Base-by-base conservation (phyloP, 2,329 filamentous ascomycete species). In the Exophiala calicioides region DNA sequence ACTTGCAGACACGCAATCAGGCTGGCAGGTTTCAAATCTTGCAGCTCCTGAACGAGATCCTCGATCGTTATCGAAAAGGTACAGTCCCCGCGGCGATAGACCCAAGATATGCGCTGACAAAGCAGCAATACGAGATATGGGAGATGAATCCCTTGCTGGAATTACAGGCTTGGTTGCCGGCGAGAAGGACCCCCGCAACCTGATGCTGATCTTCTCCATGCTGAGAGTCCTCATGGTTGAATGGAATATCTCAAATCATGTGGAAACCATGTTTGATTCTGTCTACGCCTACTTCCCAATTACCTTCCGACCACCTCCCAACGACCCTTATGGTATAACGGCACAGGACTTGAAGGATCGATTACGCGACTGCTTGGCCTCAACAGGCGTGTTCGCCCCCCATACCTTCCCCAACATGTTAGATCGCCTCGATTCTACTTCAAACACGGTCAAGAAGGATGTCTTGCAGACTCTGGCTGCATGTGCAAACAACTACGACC, bases 251-350 rank as follows among this genome's bases (percentile, higher is more conserved):
- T 72, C 74, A 3, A 72, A 73, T 29, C 74, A 83, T 62, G 77
- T 76, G 15, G 79, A 84, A 72, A 60, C 66, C 21, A 70, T 85
- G 33, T 86, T 86, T 60, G 83, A 86, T 55, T 75, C 81, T 3
- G 81, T 84, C 13, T 86, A 85, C 65, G 85, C 84, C 58, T 86
- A 86, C 63, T 86, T 86, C 60, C 82, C 82, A 0, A 85, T 86
- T 56, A 85, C 82, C 0, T 86, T 86, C 65, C 76, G 80, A 58
- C 82, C 82, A 8, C 83, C 82, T 1, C 82, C 81, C 8, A 81
- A 85, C 54, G 82, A 86, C 59, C 82, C 82, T 1, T 86, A 85
- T 52, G 80, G 81, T 1, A 85, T 86, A 51, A 85, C 82, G 2
- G 80, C 82, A 2, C 81, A 85, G 57, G 79, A 86, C 58, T 64